Evolutionary conservation across 2,329 filamentous ascomycete species (phyloP).

Genomic region (Aspergillus terreus): DNA sequence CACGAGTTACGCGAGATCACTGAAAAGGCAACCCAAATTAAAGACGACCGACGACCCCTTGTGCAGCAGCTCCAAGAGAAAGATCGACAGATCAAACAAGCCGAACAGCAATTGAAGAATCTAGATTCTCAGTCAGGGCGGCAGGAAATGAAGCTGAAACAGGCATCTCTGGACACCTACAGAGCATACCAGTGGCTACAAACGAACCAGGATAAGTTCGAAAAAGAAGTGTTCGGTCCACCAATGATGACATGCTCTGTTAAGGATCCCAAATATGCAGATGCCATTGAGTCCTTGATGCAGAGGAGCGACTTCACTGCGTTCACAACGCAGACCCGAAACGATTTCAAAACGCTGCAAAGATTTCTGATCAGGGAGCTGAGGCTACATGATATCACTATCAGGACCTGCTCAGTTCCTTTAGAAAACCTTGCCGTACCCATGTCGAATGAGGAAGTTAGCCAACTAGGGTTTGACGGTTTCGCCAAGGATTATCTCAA

Average conservation of each 20-base stretch:
- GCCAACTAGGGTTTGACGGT: conserved; percentile 65
- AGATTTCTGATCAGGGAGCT: conserved; percentile 60
- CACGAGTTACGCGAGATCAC: conserved; percentile 33
- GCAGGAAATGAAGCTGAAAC: conserved; percentile 63
- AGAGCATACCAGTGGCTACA: conserved; percentile 80
- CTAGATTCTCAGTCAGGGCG: conserved; percentile 74
- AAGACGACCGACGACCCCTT: conserved; percentile 28
- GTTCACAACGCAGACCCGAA: conserved; percentile 71
- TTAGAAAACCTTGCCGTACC: conserved; percentile 56
- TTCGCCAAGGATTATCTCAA: conserved; percentile 75
- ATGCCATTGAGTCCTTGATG: conserved; percentile 58
- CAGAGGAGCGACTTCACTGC: conserved; percentile 51
- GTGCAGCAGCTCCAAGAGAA: conserved; percentile 34
- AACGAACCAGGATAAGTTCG: conserved; percentile 64
- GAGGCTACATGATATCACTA: conserved; percentile 65
- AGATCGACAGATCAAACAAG: conserved; percentile 36
- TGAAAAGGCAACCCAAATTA: conserved; percentile 41
- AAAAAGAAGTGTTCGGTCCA: conserved; percentile 74
- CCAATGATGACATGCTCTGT: conserved; percentile 76
- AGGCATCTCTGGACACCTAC: conserved; percentile 60
- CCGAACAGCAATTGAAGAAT: conserved; percentile 50
- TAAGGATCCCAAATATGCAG: conserved; percentile 65
- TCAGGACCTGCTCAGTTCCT: conserved; percentile 59
- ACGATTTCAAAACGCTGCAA: conserved; percentile 72
- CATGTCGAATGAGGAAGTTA: conserved; percentile 54